Conservation (phyloP, 305 asterid genomes). For the Plantago lanceolata region DNA sequence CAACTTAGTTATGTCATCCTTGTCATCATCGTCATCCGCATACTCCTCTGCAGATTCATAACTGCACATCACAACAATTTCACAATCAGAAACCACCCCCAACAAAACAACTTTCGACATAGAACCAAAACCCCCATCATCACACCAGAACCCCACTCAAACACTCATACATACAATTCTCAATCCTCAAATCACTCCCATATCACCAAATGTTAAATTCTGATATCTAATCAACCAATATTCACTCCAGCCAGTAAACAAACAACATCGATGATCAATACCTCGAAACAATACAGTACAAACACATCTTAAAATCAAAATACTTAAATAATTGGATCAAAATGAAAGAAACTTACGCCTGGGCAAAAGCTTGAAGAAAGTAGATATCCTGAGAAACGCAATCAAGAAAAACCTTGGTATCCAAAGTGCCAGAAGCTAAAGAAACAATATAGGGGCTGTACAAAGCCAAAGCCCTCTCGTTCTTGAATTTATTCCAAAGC, state of each 20-base stretch:
- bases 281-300: no score
- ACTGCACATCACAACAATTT: slow-evolving; percentile 27
- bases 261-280: no score
- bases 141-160: slow-evolving; percentile 2
- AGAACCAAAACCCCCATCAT: not conserved
- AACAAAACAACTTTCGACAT: not conserved
- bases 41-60: slow-evolving; percentile 60
- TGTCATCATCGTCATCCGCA: slow-evolving; percentile 68
- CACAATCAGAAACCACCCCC: not conserved
- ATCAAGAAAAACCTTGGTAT: slow-evolving; percentile 39
- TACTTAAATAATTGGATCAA: not conserved
- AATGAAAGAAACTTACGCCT: slow-evolving; percentile 38
- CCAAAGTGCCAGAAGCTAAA: slow-evolving; percentile 52
- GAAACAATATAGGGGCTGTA: slow-evolving; percentile 52
- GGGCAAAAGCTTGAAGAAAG: slow-evolving; percentile 62
- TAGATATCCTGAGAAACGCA: slow-evolving; percentile 62
- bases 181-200: not conserved
- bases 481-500: slow-evolving; percentile 52
- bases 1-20: slow-evolving; percentile 45
- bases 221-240: no score
- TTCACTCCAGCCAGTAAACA: no score
- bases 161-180: not conserved
- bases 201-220: not conserved
- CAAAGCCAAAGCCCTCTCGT: slow-evolving; percentile 49
- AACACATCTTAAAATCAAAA: no score